These are phyloP conservation scores for Calycina marina DNA, from an alignment of 2,329 filamentous ascomycete genomes.

Conservation along the genomic window DNA sequence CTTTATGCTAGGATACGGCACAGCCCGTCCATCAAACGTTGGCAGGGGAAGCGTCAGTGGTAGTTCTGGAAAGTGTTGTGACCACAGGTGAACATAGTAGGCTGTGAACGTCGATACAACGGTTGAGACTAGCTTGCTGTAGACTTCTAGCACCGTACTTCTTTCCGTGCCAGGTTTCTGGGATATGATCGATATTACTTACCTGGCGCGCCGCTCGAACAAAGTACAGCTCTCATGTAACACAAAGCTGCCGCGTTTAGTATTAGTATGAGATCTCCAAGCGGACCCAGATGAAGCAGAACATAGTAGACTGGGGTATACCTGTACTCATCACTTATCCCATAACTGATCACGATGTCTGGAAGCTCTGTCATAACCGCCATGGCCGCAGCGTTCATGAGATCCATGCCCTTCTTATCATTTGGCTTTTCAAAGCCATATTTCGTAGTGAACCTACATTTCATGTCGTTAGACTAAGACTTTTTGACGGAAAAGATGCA, in stretches of 20 bases:
- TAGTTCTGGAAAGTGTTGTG: conserved; percentile 55
- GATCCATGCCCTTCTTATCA: conserved; percentile 68
- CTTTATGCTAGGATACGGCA: conserved; percentile 69
- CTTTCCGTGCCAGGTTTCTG: not conserved
- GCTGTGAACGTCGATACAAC: conserved; percentile 88
- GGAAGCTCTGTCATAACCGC: conserved; percentile 71
- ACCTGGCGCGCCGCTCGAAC: conserved; percentile 77
- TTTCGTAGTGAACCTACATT: conserved; percentile 57
- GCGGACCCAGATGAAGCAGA: conserved; percentile 6
- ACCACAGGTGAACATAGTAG: conserved; percentile 76
- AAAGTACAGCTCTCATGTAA: conserved; percentile 70
- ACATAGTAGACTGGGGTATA: conserved; percentile 20
- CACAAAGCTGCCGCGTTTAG: conserved; percentile 73
- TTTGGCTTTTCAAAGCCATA: conserved; percentile 89
- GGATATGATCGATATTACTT: conserved; percentile 23
- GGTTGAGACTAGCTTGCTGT: conserved; percentile 78
- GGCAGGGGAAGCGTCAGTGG: conserved; percentile 62
- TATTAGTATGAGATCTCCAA: too few relatives aligned
- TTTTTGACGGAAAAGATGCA: not conserved
- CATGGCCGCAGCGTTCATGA: conserved; percentile 90
- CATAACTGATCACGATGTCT: conserved; percentile 79
- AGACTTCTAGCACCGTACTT: not conserved
- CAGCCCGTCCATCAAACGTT: conserved; percentile 83
- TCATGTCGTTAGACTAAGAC: conserved; percentile 2
- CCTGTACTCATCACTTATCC: conserved; percentile 89